Conservation (phyloP, 2,329 filamentous ascomycete species). For the Fusarium mangiferae region DNA sequence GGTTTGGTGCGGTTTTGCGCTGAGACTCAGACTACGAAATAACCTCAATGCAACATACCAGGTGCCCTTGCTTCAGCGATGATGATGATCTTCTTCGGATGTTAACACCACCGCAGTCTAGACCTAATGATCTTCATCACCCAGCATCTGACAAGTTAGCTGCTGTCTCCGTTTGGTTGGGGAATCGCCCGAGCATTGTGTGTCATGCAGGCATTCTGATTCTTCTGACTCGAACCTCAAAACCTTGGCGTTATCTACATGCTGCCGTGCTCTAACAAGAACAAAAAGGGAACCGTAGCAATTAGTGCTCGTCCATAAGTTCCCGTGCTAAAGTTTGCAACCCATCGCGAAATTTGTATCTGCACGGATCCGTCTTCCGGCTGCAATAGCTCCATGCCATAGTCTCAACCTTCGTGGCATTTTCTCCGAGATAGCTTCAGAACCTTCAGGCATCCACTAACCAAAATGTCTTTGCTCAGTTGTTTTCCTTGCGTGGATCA, state of each 20-base stretch:
- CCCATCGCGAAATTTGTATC: constrained; percentile 9
- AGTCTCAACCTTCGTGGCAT: not conserved
- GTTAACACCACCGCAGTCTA: constrained; percentile 21
- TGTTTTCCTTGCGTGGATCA: constrained; percentile 43
- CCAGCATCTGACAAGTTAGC: constrained; percentile 8
- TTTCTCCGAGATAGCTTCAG: not conserved
- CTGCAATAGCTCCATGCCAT: not conserved
- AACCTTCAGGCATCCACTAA: constrained; percentile 21
- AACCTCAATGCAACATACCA: constrained; percentile 25
- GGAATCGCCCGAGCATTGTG: constrained; percentile 24
- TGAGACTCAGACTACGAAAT: constrained; percentile 13
- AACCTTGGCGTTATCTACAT: constrained; percentile 21
- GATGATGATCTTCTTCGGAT: constrained; percentile 23
- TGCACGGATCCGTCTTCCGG: constrained; percentile 12
- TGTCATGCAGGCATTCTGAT: constrained; percentile 28
- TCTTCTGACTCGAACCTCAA: constrained; percentile 26
- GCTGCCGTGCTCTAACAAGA: not conserved
- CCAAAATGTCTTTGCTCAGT: constrained; percentile 19
- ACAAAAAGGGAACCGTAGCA: not conserved
- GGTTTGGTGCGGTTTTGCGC: not conserved
- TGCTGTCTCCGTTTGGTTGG: constrained; percentile 18
- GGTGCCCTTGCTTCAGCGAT: constrained; percentile 3
- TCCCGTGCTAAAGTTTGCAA: constrained; percentile 15
- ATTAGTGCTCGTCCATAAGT: constrained; percentile 10
- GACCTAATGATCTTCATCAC: constrained; percentile 33